Conservation (phyloP, 164 flowering plant genomes). For the Vitis labrusca region DNA sequence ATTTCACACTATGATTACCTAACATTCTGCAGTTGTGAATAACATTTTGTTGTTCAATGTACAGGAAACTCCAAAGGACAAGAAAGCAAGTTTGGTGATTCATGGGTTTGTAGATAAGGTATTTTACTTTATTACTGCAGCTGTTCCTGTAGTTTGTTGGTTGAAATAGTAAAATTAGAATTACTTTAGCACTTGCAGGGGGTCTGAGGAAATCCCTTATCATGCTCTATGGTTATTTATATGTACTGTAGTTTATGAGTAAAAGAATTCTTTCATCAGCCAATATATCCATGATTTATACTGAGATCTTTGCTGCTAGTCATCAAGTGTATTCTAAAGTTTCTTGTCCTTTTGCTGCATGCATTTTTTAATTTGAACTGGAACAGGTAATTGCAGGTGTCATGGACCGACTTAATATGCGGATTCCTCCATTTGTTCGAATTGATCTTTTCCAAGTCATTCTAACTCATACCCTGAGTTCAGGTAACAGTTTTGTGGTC, state of each 20-base stretch:
- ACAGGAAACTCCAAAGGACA: conserved; percentile 97
- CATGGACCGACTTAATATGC: conserved; percentile 58
- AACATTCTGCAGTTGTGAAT: background rate
- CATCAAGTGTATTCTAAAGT: background rate
- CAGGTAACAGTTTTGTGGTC: conserved; percentile 32
- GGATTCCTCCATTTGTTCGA: conserved; percentile 81
- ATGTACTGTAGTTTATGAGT: background rate
- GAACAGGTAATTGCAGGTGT: conserved; percentile 87
- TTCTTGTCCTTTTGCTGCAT: conserved; percentile 1
- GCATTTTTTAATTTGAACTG: conserved; percentile 13
- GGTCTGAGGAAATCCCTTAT: background rate
- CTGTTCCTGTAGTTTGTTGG: background rate
- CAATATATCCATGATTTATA: background rate
- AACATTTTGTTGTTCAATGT: conserved; percentile 7
- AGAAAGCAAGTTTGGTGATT: conserved; percentile 88
- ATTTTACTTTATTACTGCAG: conserved; percentile 4
- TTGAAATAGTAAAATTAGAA: background rate
- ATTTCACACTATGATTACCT: background rate
- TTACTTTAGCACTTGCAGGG: too few species aligned
- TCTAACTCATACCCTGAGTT: conserved; percentile 48
- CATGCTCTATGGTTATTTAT: background rate
- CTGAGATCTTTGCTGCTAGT: background rate
- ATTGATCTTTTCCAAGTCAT: conserved; percentile 69
- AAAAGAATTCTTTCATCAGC: too few species aligned
- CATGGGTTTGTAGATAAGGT: conserved; percentile 94